A percentile compares a stretch with the other conserved stretches of the same genome.
phyloP scores from a whole-genome alignment of 2,329 filamentous ascomycete species.

The Penicillium sp. region DNA sequence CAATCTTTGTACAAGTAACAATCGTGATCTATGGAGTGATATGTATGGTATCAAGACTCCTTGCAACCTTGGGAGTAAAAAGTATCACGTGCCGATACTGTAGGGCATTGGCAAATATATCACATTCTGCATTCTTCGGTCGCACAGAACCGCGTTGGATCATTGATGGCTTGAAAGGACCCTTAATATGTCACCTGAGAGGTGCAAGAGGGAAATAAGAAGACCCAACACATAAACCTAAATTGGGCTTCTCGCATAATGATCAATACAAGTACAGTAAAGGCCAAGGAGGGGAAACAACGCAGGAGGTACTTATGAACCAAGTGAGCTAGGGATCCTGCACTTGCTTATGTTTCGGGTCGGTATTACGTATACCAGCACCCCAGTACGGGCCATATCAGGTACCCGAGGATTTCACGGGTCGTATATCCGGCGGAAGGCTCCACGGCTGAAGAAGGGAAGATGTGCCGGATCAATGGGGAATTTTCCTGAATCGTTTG shows the following conservation, averaged over 20 bases:
- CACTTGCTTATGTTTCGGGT: background rate
- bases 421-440: background rate
- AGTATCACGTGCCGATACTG: background rate
- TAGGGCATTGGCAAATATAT: background rate
- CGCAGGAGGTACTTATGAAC: background rate
- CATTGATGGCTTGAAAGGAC: background rate
- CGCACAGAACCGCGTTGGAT: constrained; percentile 12
- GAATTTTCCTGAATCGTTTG: background rate
- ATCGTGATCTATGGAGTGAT: background rate
- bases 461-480: background rate
- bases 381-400: background rate
- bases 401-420: constrained; percentile 3
- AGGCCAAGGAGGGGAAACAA: background rate
- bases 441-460: background rate
- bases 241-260: background rate
- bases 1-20: background rate
- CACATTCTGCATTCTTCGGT: constrained; percentile 23
- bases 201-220: background rate
- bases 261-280: background rate
- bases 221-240: background rate
- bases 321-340: background rate
- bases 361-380: background rate
- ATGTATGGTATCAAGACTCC: background rate
- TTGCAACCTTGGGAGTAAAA: background rate
- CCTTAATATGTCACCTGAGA: background rate